Percentiles rank a stretch among this genome's conserved stretches.
phyloP scores from a whole-genome alignment of 805 yeast genomes.

The Ogataea pilisensis region DNA sequence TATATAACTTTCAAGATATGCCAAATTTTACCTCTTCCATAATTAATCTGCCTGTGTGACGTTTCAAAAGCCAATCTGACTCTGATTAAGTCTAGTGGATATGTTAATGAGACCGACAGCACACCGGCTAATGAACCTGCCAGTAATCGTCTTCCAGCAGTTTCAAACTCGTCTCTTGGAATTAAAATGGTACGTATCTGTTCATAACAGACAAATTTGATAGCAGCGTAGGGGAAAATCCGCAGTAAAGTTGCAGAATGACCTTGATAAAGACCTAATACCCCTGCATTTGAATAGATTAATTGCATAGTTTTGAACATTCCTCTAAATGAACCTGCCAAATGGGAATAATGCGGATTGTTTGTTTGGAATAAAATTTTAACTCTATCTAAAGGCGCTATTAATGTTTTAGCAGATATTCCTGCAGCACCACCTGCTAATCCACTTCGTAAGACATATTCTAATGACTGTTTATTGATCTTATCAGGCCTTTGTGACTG shows the following conservation, averaged over 20 bases:
- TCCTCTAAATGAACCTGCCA: slow-evolving; percentile 77
- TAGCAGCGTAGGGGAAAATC: slow-evolving; percentile 95
- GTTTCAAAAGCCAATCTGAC: slow-evolving; percentile 93
- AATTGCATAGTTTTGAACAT: slow-evolving; percentile 64
- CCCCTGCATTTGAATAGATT: slow-evolving; percentile 68
- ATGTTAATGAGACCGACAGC: slow-evolving; percentile 80
- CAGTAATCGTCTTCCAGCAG: slow-evolving; percentile 71
- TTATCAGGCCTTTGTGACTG: slow-evolving; percentile 5
- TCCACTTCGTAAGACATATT: slow-evolving; percentile 80
- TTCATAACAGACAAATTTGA: slow-evolving; percentile 94
- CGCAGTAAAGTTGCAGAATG: slow-evolving; percentile 90
- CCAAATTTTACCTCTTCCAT: slow-evolving; percentile 30
- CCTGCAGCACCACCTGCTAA: slow-evolving; percentile 96
- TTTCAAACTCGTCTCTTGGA: slow-evolving; percentile 70
- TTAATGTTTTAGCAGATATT: slow-evolving; percentile 88
- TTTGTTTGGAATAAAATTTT: slow-evolving; percentile 94
- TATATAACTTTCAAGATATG: slow-evolving; percentile 29
- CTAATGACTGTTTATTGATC: slow-evolving; percentile 66
- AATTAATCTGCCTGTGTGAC: slow-evolving; percentile 25
- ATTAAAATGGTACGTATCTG: slow-evolving; percentile 79
- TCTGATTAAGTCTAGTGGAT: slow-evolving; percentile 86
- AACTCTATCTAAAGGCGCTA: slow-evolving; percentile 94
- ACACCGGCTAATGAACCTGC: slow-evolving; percentile 93
- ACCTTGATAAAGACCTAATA: slow-evolving; percentile 84
- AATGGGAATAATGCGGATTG: slow-evolving; percentile 80